These are phyloP conservation scores for Erucastrum elatum DNA, from an alignment of 345 rosid genomes.

Conservation along the genomic window DNA sequence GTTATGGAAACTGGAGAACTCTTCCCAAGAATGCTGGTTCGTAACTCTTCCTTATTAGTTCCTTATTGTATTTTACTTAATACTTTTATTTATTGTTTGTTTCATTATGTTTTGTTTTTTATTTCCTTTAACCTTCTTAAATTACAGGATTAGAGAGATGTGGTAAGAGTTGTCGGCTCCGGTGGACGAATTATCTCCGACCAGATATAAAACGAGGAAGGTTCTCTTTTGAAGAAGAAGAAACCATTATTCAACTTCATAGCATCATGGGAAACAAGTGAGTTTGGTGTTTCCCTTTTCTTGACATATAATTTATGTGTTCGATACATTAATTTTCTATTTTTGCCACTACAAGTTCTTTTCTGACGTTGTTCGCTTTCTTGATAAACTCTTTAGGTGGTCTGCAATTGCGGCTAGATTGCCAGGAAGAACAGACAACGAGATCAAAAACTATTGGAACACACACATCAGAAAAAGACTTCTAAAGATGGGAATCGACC, in stretches of 20 bases:
- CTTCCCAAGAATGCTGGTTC: slow-evolving; percentile 88
- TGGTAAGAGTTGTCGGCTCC: slow-evolving; percentile 87
- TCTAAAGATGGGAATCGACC: slow-evolving; percentile 80
- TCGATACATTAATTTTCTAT: neutral
- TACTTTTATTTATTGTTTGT: neutral
- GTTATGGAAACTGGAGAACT: slow-evolving; percentile 84
- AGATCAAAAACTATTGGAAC: slow-evolving; percentile 89
- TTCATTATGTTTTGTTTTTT: neutral
- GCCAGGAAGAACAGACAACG: slow-evolving; percentile 89
- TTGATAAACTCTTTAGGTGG: slow-evolving; percentile 57
- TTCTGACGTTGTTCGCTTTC: neutral
- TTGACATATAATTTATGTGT: neutral
- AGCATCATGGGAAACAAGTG: slow-evolving; percentile 80
- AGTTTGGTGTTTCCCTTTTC: slow-evolving; percentile 23
- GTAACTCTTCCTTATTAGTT: neutral
- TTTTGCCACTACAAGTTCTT: neutral
- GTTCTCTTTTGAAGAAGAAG: slow-evolving; percentile 77
- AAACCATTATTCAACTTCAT: slow-evolving; percentile 70
- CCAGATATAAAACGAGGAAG: slow-evolving; percentile 86
- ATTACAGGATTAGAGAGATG: slow-evolving; percentile 57
- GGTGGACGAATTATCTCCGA: slow-evolving; percentile 86
- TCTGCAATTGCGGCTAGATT: slow-evolving; percentile 78
- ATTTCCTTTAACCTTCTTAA: neutral
- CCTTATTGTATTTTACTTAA: neutral
- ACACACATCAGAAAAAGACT: slow-evolving; percentile 78